Percentiles rank a stretch among this genome's conserved stretches.
phyloP scores from a whole-genome alignment of 768 basidiomycete species.

The Kwoniella newhampshirensis region DNA sequence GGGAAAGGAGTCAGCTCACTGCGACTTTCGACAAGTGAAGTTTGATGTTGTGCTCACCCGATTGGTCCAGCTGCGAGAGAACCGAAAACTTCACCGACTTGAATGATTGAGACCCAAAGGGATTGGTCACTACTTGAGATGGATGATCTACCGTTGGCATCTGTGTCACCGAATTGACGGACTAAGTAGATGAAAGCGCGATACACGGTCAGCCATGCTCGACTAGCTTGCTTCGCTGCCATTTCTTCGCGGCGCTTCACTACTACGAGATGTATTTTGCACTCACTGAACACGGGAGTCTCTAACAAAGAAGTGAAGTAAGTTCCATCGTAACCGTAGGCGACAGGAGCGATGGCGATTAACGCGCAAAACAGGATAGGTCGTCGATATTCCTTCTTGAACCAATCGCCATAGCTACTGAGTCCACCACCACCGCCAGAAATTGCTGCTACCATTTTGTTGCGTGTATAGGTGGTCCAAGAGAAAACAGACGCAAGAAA shows the following conservation, averaged over 20 bases:
- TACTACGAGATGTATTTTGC: too few species aligned
- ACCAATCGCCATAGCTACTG: constrained; percentile 15
- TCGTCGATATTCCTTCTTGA: constrained; percentile 29
- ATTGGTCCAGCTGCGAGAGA: constrained; percentile 48
- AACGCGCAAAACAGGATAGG: constrained; percentile 29
- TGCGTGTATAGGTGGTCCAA: too few species aligned
- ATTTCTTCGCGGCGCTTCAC: too few species aligned
- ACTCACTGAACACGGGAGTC: constrained; percentile 36
- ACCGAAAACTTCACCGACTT: constrained; percentile 53
- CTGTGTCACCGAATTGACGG: constrained; percentile 34
- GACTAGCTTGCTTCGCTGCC: too few species aligned
- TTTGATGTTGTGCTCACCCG: constrained; percentile 35
- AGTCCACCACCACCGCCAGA: constrained; percentile 10
- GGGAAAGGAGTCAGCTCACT: neutral
- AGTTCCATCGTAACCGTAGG: constrained; percentile 44
- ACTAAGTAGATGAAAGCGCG: neutral
- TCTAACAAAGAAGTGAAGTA: constrained; percentile 49
- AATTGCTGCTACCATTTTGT: constrained; percentile 27
- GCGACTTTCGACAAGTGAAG: neutral
- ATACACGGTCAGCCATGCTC: too few species aligned
- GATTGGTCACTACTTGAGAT: constrained; percentile 35
- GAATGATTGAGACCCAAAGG: constrained; percentile 43
- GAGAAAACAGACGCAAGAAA: too few species aligned
- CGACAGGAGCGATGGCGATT: constrained; percentile 27
- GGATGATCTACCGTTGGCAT: constrained; percentile 16